Base-by-base conservation (phyloP, 2,329 filamentous ascomycete genomes). In the Ophiostoma populinum region DNA sequence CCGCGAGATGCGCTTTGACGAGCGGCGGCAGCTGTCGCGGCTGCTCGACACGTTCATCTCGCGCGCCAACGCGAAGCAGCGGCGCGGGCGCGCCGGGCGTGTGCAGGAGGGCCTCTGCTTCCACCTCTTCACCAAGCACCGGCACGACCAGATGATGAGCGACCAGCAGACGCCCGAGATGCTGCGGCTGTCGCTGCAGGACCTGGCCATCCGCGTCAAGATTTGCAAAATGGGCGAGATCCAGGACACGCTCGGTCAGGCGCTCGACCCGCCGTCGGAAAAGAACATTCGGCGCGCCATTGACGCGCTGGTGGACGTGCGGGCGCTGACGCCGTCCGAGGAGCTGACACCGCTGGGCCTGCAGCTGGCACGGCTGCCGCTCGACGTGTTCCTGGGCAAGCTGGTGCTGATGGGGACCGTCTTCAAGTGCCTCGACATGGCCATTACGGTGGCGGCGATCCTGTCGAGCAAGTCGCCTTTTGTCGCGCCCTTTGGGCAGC, bases 91-190 rank as follows among this genome's bases (percentile, higher is more conserved):
- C 62, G 90, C 90, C 36, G 90, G 90, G 25, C 81, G 90, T 67
- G 90, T 98, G 1, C 87, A 94, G 53, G 75, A 92, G 47, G 90
- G 90, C 7, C 62, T 95, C 1, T 95, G 90, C 55, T 95, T 94
- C 56, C 90, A 98, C 49, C 63, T 98, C 40, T 94, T 95, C 51
- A 94, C 90, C 1, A 90, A 78, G 47, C 70, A 85, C 47, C 73
- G 87, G 7, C 83, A 94, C 50, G 86, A 95, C 50, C 71, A 72
- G 38, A 53, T 79, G 46, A 83, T 95, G 68, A 75, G 75, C 34
- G 85, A 92, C 42, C 83, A 94, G 50, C 90, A 95, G 57, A 93
- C 83, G 0, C 92, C 90, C 0, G 90, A 98, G 54, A 92, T 98
- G 74, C 70, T 98, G 26, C 78, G 90, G 1, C 62, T 98, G 4